Base-by-base conservation (phyloP, 164 flowering plant genomes). In the Echeveria elegans region DNA sequence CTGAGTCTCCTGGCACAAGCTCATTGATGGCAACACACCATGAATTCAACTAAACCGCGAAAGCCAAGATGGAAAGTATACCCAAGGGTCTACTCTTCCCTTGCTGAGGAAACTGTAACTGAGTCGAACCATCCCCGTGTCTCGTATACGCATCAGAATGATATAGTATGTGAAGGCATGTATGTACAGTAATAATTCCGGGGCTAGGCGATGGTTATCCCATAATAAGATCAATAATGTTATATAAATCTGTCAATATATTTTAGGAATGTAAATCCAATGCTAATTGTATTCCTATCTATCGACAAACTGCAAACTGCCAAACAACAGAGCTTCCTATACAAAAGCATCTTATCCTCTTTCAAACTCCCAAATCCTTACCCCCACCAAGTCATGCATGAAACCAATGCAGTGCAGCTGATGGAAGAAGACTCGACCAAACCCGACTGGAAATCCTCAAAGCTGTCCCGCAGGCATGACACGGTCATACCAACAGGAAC, bases 1-100 rank as follows among this genome's bases (percentile, higher is more conserved):
- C 93, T 0, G 95, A 86, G 62, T 88, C 96, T 72, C 96, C 92
- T 1, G 95, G 96, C 11, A 86, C 91, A 48, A 89, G 96, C 73
- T 84, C 96, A 12, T 72, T 92, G 71, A 88, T 88, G 92, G 83
- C 87, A 15, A 68, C 72, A 21, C 74, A 75, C 2, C 88, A 85
- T 69, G 85, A 76, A 63, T 64, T 68, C 0, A 87, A 83, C 7
- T 85, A 79, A 65, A 82, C 87, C 41, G 86, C 92, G 11, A 80
- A 77, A 66, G 81, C 70, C 16, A 72, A 70, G 60, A 71, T 78
- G 75, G 82, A 80, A 48, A 71, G 72, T 71, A 82, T 78, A 73
- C 70, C 79, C 2, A 77, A 68, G 71, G 82, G 88, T 23, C 21
- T 24, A 10, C 70, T 80, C 66, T 85, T 88, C 76, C 80, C 76